Evolutionary conservation across 306 rosid species (phyloP), one percentile per base, ranked within the genome.

Genomic region (Cicer judaicum): DNA sequence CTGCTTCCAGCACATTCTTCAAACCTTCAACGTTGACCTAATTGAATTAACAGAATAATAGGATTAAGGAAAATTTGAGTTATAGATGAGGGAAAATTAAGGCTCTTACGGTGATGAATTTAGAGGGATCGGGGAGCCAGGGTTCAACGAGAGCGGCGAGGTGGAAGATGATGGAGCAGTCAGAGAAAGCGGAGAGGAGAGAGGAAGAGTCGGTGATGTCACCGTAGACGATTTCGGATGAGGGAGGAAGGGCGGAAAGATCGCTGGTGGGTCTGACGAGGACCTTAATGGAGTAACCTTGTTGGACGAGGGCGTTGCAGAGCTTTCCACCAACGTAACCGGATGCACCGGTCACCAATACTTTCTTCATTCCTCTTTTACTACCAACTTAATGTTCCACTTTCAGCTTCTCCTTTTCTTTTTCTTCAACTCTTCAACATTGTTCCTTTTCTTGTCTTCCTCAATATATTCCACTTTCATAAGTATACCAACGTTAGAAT

Each of bases 91-190:
- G 60, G 44, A n/a, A 42, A 40, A 18, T 9, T 29, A 29, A 29
- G 36, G 36, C 5, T 29, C 75, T 87, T 79, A 94, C 96, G 12
- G 90, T 53, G 82, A 78, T 41, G 84, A 91, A 84, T 69, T 84
- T 86, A 54, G 96, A 87, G 69, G 97, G 95, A 72, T 90, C 92
- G 11, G 98, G 97, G 56, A 91, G 96, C 98, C 98, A 94, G 43
- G 96, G 96, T 75, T 94, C 98, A 72, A 94, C 98, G 9, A 94
- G 42, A 10, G 95, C 98, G 46, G 98, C 97, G 14, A 87, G 62
- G 87, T 91, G 98, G 85, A 94, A 94, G 82, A 94, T 79, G 85
- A 86, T 65, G 76, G 83, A 72, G 80, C 98, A 94, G 59, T 68
- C 83, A 55, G 88, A 84, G 90, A 68, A 85, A n/a, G 98, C 98